Evolutionary conservation across 1,284 basidiomycete species (phyloP), one percentile per base, ranked within the genome.

Genomic region (Rhodotorula sp.): DNA sequence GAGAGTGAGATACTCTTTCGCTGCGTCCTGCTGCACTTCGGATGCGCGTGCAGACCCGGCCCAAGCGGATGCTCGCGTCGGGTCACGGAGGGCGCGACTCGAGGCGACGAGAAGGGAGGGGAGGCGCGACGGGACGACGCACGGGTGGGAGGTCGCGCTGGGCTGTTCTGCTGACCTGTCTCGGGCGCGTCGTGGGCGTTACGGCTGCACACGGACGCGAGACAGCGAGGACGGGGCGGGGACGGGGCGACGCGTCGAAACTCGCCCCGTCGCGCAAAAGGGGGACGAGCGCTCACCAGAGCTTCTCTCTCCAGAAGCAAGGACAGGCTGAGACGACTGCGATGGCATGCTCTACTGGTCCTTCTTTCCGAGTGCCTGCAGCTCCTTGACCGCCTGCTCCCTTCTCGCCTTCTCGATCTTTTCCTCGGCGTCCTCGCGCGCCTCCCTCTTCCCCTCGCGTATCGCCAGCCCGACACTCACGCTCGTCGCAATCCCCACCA

Each of bases 401-500:
- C 12, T 10, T 25, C 63, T 29, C 46, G 61, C 55, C 37, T 51
- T 32, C 17, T 66, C 69, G 21, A 70, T 10, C 60, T 44, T 54
- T 41, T n/a, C 44, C 46, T 58, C 57, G 3, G 69, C 68, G 29
- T 70, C 67, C 54, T 60, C 61, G 21, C 41, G 41, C 55, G 64
- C 56, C 60, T 67, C 73, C 8, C 61, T 32, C 66, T 59, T 59
- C 7, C 71, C 62, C 57, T 76, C 74, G 36, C 67, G 54, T 27
- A 64, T 39, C 27, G 67, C 70, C 17, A 74, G 32, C 34, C 64
- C 71, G 32, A 73, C 29, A 0, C 67, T 60, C 9, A 63, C 56
- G 39, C 58, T 62, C 36, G 63, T 61, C 1, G 66, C 63, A 19
- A 69, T 57, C 8, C 71, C 73, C 22, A 75, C 63, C n/a, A 70